Conservation (phyloP, 345 rosid species). For the Eucalyptus regnans region DNA sequence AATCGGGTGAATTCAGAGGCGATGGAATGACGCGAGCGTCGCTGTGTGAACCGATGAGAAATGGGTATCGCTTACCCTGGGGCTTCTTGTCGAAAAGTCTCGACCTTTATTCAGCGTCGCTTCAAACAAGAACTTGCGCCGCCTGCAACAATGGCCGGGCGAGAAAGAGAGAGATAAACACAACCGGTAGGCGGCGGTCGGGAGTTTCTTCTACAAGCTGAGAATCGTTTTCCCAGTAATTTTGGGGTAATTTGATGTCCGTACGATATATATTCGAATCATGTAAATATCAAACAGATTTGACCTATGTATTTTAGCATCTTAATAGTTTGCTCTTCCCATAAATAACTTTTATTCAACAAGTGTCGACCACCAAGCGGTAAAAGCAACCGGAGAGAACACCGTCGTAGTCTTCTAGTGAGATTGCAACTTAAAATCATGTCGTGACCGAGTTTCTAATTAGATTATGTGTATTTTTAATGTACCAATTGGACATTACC, state of each 20-base stretch:
- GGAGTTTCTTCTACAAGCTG: neutral
- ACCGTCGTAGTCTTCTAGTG: neutral
- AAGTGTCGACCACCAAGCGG: neutral
- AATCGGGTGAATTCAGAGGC: neutral
- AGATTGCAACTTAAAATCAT: neutral
- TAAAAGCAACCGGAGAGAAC: neutral
- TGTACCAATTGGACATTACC: neutral
- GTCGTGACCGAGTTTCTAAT: neutral
- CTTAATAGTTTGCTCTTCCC: neutral
- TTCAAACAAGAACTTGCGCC: neutral
- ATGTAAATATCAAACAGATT: neutral
- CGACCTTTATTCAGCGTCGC: neutral
- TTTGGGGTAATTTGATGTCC: neutral
- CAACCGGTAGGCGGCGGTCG: neutral
- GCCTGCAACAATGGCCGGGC: neutral
- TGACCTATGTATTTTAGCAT: neutral
- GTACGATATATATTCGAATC: neutral
- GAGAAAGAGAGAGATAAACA: neutral
- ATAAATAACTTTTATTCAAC: neutral
- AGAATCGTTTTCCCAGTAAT: neutral
- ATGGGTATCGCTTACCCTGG: neutral
- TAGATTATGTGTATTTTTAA: neutral
- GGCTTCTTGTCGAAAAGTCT: neutral
- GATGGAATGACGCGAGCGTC: neutral
- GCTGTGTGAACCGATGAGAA: neutral